phyloP scores from a whole-genome alignment of 371 early-diverging fungal genomes.

The Syncephalis fuscata region DNA sequence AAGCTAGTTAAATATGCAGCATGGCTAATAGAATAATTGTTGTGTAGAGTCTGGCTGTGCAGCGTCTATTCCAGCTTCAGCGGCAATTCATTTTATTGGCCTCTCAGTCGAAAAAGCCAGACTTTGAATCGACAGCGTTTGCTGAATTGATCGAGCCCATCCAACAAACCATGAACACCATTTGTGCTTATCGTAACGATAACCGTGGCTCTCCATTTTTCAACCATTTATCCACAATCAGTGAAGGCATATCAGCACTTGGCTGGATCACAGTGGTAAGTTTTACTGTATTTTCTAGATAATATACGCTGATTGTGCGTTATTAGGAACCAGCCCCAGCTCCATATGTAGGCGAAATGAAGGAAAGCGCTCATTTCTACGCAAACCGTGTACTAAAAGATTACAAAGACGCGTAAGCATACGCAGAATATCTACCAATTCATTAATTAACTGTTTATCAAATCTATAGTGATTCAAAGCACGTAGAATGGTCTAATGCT shows the following conservation, averaged over 20 bases:
- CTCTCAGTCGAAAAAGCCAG: slow-evolving; percentile 60
- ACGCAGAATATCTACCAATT: background rate
- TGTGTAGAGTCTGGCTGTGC: slow-evolving; percentile 22
- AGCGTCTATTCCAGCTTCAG: slow-evolving; percentile 45
- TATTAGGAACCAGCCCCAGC: slow-evolving; percentile 74
- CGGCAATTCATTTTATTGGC: slow-evolving; percentile 59
- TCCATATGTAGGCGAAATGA: slow-evolving; percentile 75
- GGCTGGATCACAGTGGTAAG: slow-evolving; percentile 85
- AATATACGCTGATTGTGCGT: background rate
- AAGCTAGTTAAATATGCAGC: background rate
- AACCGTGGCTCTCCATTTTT: slow-evolving; percentile 57
- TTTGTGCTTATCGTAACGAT: slow-evolving; percentile 50
- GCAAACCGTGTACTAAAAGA: slow-evolving; percentile 80
- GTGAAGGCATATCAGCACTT: slow-evolving; percentile 78
- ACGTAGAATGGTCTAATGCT: slow-evolving; percentile 69
- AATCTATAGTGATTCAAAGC: slow-evolving; percentile 57
- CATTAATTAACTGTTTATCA: background rate
- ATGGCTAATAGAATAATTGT: background rate
- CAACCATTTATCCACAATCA: slow-evolving; percentile 68
- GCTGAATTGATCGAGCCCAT: slow-evolving; percentile 49
- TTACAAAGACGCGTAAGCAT: slow-evolving; percentile 67
- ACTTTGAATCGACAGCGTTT: slow-evolving; percentile 24
- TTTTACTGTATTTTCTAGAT: slow-evolving; percentile 2
- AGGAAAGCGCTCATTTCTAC: slow-evolving; percentile 84
- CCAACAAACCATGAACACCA: slow-evolving; percentile 41